These are phyloP conservation scores for Ustilago cynodontis DNA, from an alignment of 1,284 basidiomycete genomes.

Conservation along the genomic window DNA sequence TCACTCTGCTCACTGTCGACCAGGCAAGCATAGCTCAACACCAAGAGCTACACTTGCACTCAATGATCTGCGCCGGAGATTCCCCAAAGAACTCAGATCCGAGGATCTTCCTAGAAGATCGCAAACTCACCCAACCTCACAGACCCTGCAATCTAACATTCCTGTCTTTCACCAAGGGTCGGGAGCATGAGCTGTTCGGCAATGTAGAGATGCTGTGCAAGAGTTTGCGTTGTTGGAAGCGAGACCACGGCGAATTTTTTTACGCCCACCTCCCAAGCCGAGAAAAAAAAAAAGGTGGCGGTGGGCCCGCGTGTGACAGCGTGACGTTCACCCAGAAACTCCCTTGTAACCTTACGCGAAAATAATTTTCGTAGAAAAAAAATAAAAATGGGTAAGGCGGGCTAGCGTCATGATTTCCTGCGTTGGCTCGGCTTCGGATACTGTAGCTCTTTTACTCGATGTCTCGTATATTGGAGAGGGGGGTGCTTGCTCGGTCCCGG, in stretches of 20 bases:
- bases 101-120: slow-evolving; percentile 1
- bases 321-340: neutral
- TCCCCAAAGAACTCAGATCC: neutral
- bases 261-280: neutral
- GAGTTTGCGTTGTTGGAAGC: neutral
- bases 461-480: neutral
- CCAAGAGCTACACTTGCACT: too few species aligned
- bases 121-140: neutral
- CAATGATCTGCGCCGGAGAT: too few species aligned
- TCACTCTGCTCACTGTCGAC: too few species aligned
- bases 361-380: neutral
- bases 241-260: neutral
- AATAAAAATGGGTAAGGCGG: too few species aligned
- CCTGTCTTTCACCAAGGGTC: neutral
- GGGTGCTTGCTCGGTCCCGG: neutral
- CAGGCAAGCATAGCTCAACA: too few species aligned
- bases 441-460: too few species aligned
- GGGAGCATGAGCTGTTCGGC: neutral
- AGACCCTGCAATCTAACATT: neutral
- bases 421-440: slow-evolving; percentile 2
- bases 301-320: neutral
- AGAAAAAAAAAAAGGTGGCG: slow-evolving; percentile 1
- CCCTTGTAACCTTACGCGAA: neutral
- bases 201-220: slow-evolving; percentile 3
- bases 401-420: neutral